Evolutionary conservation across 1,139 yeast genomes (phyloP).

Genomic region (Sugiyamaella paludigena): DNA sequence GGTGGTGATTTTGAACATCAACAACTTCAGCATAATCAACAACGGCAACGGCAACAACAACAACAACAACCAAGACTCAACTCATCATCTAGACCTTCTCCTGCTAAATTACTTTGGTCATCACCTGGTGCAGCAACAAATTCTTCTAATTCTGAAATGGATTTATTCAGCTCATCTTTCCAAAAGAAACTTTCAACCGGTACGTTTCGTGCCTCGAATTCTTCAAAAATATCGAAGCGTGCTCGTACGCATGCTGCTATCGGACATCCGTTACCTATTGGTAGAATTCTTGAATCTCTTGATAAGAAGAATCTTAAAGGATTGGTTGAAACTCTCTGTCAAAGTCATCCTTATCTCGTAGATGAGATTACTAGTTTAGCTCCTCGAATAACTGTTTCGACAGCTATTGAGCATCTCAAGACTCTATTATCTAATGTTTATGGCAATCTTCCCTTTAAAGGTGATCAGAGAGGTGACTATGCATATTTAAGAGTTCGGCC

Average conservation of each 20-base stretch:
- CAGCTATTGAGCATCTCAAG: conserved; percentile 52
- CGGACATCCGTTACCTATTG: conserved; percentile 51
- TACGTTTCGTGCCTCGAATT: conserved; percentile 6
- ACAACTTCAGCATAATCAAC: background rate
- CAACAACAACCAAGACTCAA: background rate
- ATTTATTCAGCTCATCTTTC: conserved; percentile 15
- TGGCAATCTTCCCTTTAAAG: conserved; percentile 66
- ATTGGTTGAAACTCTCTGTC: conserved; percentile 53
- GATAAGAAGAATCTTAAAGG: conserved; percentile 55
- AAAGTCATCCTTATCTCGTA: conserved; percentile 60
- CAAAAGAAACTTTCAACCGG: conserved; percentile 13
- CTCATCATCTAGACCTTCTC: background rate
- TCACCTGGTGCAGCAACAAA: background rate
- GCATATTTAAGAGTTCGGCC: conserved; percentile 84
- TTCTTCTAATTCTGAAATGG: conserved; percentile 13
- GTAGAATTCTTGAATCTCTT: conserved; percentile 64
- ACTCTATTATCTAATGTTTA: conserved; percentile 49
- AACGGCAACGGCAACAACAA: conserved; percentile 4
- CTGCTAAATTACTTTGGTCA: background rate
- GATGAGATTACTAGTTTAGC: conserved; percentile 52
- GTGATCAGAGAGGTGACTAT: conserved; percentile 73
- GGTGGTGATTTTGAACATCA: background rate
- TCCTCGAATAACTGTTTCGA: conserved; percentile 56
- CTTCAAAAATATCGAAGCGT: conserved; percentile 20
- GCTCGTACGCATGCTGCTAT: conserved; percentile 25